Evolutionary conservation across 2,329 filamentous ascomycete species (phyloP).

Genomic region (Ceratocystiopsis sp.): DNA sequence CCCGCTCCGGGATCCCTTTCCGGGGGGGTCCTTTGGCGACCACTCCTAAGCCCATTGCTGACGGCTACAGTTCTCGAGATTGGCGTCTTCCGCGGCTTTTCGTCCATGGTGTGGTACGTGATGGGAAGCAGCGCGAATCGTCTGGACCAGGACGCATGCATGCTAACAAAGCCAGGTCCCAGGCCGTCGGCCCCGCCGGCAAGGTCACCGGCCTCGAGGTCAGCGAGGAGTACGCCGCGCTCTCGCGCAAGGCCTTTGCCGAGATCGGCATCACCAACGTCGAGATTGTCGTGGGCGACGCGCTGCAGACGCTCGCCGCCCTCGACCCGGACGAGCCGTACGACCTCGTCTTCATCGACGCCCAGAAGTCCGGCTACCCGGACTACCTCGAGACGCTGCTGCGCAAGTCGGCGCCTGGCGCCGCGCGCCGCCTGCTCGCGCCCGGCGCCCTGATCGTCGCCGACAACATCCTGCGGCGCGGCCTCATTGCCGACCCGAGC

Average conservation of each 20-base stretch:
- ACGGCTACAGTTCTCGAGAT: slow-evolving; percentile 26
- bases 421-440: slow-evolving; percentile 24
- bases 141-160: too few species aligned
- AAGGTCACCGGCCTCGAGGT: slow-evolving; percentile 29
- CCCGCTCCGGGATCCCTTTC: too few species aligned
- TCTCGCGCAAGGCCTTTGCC: slow-evolving; percentile 22
- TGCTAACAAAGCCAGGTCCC: slow-evolving; percentile 11
- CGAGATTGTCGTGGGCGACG: slow-evolving; percentile 29
- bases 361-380: slow-evolving; percentile 34
- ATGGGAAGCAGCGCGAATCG: too few species aligned
- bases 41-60: too few species aligned
- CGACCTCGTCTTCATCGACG: slow-evolving; percentile 37
- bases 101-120: slow-evolving; percentile 25
- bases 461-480: slow-evolving; percentile 34
- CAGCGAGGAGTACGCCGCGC: slow-evolving; percentile 23
- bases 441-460: slow-evolving; percentile 33
- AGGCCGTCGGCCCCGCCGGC: slow-evolving; percentile 26
- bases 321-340: slow-evolving; percentile 25
- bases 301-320: slow-evolving; percentile 23
- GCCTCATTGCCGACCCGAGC: slow-evolving; percentile 25
- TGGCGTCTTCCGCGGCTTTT: slow-evolving; percentile 32
- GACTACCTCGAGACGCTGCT: slow-evolving; percentile 29
- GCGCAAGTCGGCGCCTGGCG: slow-evolving; percentile 22
- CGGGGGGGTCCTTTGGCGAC: too few species aligned
- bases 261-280: slow-evolving; percentile 25